Base-by-base conservation (phyloP, 495 filamentous ascomycete species). In the Trypethelium eluteriae region DNA sequence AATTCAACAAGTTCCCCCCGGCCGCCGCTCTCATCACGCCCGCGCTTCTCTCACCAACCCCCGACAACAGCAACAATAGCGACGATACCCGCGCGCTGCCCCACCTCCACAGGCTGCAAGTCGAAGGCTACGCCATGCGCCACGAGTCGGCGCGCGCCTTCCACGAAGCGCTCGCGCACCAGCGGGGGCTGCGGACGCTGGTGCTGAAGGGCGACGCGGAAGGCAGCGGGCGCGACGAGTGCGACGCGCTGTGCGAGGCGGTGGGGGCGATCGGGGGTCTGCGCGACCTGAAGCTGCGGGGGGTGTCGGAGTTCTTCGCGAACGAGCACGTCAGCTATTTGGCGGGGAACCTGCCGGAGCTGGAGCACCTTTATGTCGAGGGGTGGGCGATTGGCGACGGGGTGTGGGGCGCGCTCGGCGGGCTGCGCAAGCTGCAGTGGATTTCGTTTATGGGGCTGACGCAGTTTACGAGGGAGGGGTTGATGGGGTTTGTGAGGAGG, bases 321-420 rank as follows among this genome's bases (percentile, higher is more conserved):
- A 80, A 81, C 57, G 74, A 79, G 32, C 75, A 86, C 57, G 78
- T 90, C 49, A 74, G 77, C 32, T 65, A 72, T 10, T 76, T 90
- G 5, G 80, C 84, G 1, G 74, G 76, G 35, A 76, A 73, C 14
- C 75, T 88, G 38, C 75, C 77, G 0, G 69, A 74, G 2, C 76
- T 91, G 16, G 84, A 87, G 68, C 75, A 82, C 3, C 78, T 89
- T 44, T 81, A 77, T 70, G 77, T 81, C 35, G 80, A 81, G 64
- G 83, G 85, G 41, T 83, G 83, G 49, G 80, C 79, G 11, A 76
- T 86, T 38, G 77, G 81, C 0, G 82, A 88, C 67, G 76, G 75
- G 49, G 84, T 84, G 74, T 70, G 76, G 11, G 70, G 71, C 3
- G 76, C 82, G 38, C 62, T 82, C 11, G 69, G 64, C 38, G 25